These are phyloP conservation scores for Cladosporium sp. DNA, from an alignment of 2,329 filamentous ascomycete species.

Conservation along the genomic window DNA sequence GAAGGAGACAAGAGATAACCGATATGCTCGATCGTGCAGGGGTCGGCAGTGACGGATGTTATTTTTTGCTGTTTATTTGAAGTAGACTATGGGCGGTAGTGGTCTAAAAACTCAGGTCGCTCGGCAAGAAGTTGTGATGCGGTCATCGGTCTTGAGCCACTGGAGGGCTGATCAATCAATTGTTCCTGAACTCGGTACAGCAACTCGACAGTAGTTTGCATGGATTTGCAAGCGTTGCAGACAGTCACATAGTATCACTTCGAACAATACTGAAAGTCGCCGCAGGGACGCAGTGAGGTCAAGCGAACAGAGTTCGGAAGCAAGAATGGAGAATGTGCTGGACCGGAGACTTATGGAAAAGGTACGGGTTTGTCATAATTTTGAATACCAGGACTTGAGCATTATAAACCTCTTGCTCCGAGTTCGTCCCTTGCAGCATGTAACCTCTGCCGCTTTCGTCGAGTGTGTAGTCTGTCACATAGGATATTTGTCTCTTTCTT, in stretches of 20 bases:
- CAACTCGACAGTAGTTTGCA: not conserved
- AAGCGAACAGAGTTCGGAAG: not conserved
- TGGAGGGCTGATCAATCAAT: not conserved
- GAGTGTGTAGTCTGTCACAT: not conserved
- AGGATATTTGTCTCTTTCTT: not conserved
- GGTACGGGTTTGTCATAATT: not conserved
- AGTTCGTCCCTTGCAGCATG: not conserved
- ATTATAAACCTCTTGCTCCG: not conserved
- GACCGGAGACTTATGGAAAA: not conserved
- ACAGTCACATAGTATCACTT: not conserved
- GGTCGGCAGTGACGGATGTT: not conserved
- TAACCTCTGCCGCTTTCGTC: not conserved
- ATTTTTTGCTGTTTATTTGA: not conserved
- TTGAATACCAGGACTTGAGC: not conserved
- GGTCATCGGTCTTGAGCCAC: not conserved
- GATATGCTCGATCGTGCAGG: conserved; percentile 7
- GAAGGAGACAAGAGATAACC: conserved; percentile 21
- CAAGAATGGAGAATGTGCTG: not conserved
- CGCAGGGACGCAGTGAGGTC: not conserved
- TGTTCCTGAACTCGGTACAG: not conserved
- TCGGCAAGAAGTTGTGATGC: not conserved
- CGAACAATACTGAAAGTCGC: not conserved
- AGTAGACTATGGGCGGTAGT: not conserved
- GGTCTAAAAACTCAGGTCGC: too few relatives aligned
- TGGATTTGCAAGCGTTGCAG: not conserved